Percentiles rank a stretch among this genome's conserved stretches.
These are phyloP conservation scores for Debaryomyces coudertii DNA, from an alignment of 1,139 yeast species.

Conservation along the genomic window DNA sequence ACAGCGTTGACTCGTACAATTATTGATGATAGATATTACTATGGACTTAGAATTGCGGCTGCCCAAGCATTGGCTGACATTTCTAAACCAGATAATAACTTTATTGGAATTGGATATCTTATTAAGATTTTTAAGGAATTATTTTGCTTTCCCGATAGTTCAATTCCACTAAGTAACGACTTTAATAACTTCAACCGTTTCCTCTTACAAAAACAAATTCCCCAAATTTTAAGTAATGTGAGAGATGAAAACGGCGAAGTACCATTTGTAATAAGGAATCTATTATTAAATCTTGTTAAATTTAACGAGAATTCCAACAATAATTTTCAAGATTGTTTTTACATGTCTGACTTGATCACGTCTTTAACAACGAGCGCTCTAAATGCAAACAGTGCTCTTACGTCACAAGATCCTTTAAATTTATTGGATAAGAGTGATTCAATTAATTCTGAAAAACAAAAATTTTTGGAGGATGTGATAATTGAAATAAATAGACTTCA, in stretches of 20 bases:
- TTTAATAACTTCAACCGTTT: conserved; percentile 70
- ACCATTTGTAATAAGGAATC: conserved; percentile 62
- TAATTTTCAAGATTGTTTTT: conserved; percentile 72
- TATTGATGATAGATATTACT: conserved; percentile 83
- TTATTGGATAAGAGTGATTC: conserved; percentile 14
- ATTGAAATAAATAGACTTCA: conserved; percentile 69
- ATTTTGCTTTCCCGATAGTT: conserved; percentile 70
- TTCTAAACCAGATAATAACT: conserved; percentile 63
- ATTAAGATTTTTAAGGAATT: conserved; percentile 67
- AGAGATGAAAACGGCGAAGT: conserved; percentile 67
- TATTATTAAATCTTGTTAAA: conserved; percentile 71
- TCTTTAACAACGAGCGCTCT: conserved; percentile 51
- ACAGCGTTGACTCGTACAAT: conserved; percentile 78
- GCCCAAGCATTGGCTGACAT: conserved; percentile 74
- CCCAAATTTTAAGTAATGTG: conserved; percentile 61
- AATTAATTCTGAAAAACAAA: conserved; percentile 18
- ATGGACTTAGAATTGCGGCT: conserved; percentile 88
- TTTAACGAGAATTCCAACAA: conserved; percentile 88
- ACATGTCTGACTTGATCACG: conserved; percentile 60
- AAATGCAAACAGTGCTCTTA: conserved; percentile 38
- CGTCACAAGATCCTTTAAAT: conserved; percentile 26
- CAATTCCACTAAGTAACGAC: conserved; percentile 77
- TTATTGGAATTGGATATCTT: conserved; percentile 74
- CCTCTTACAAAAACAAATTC: conserved; percentile 71
- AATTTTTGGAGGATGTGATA: conserved; percentile 32